A percentile compares a stretch with the other conserved stretches of the same genome.
phyloP scores from a whole-genome alignment of 2,329 filamentous ascomycete species.

The Ascochyta rabiei region DNA sequence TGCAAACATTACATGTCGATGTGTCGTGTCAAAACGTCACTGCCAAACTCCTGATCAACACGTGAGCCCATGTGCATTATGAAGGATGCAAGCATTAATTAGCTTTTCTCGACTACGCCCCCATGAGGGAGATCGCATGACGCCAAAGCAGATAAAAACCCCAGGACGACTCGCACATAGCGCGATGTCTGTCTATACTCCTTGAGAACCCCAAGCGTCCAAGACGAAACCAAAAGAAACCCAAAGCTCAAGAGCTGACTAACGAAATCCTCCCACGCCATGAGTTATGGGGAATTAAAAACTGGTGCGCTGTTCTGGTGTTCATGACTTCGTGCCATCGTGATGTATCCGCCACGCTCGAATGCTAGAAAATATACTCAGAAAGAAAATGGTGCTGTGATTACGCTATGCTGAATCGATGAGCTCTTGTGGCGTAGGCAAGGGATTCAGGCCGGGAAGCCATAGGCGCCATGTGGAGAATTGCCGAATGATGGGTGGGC shows the following conservation, averaged over 20 bases:
- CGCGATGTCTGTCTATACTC: slow-evolving; percentile 30
- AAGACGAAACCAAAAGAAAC: slow-evolving; percentile 17
- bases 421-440: slow-evolving; percentile 4
- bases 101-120: slow-evolving; percentile 25
- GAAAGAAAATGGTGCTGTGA: slow-evolving; percentile 25
- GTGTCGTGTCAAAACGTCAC: background rate
- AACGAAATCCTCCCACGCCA: slow-evolving; percentile 18
- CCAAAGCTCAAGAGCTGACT: slow-evolving; percentile 19
- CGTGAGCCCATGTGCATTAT: background rate
- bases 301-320: slow-evolving; percentile 25
- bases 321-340: slow-evolving; percentile 48
- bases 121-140: slow-evolving; percentile 7
- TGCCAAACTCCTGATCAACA: too few relatives aligned
- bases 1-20: background rate
- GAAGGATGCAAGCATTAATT: slow-evolving; percentile 34
- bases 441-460: slow-evolving; percentile 27
- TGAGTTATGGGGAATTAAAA: slow-evolving; percentile 29
- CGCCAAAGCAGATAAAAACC: slow-evolving; percentile 9
- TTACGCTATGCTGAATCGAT: slow-evolving; percentile 3
- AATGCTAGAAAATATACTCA: slow-evolving; percentile 43
- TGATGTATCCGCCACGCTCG: slow-evolving; percentile 37
- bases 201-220: slow-evolving; percentile 17
- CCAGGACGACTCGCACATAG: slow-evolving; percentile 21
- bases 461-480: slow-evolving; percentile 31
- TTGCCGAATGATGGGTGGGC: slow-evolving; percentile 31